These are phyloP conservation scores for Glaciozyma antarctica DNA, from an alignment of 768 basidiomycete species.

Conservation along the genomic window DNA sequence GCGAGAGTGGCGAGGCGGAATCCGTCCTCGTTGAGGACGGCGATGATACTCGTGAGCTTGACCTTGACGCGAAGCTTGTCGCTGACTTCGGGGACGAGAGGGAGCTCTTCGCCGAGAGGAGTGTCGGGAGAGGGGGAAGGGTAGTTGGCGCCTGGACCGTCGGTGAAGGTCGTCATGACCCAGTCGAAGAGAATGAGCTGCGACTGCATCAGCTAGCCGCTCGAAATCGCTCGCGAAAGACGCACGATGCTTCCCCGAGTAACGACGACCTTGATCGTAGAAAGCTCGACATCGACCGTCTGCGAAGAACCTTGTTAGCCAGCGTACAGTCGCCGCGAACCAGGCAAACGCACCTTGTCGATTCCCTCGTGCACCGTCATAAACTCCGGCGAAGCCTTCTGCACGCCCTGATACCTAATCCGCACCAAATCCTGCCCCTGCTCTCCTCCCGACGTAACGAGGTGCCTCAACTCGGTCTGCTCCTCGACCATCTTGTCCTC, in stretches of 20 bases:
- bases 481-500: slow-evolving; percentile 53
- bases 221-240: background rate
- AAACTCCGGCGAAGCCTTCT: slow-evolving; percentile 79
- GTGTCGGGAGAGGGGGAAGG: slow-evolving; percentile 10
- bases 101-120: slow-evolving; percentile 1
- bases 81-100: slow-evolving; percentile 14
- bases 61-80: slow-evolving; percentile 71
- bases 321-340: too few species aligned
- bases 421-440: slow-evolving; percentile 54
- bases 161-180: slow-evolving; percentile 82
- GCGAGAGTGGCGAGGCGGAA: slow-evolving; percentile 72
- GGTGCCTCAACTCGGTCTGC: slow-evolving; percentile 34
- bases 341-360: slow-evolving; percentile 49
- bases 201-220: background rate
- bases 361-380: slow-evolving; percentile 66
- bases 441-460: slow-evolving; percentile 32
- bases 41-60: slow-evolving; percentile 52
- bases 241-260: slow-evolving; percentile 71
- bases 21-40: slow-evolving; percentile 63
- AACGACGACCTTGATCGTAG: slow-evolving; percentile 78
- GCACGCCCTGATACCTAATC: slow-evolving; percentile 67
- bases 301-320: background rate
- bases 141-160: slow-evolving; percentile 17
- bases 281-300: slow-evolving; percentile 71
- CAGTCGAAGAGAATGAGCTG: slow-evolving; percentile 78